Evolutionary conservation across 371 early-diverging fungal species (phyloP), one percentile per base, ranked within the genome.

Genomic region (Fennellomyces sp.): DNA sequence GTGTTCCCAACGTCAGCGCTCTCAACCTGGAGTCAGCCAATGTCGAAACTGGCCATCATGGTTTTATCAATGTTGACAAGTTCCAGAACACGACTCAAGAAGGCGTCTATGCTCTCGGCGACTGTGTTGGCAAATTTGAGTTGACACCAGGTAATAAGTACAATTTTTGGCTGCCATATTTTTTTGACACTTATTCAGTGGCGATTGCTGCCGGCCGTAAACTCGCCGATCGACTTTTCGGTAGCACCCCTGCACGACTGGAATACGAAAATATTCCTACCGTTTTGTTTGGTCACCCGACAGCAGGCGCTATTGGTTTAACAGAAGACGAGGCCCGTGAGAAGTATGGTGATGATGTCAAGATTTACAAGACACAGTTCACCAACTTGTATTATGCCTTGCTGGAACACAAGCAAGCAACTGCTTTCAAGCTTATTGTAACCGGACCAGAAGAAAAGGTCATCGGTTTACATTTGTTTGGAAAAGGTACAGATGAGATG

Each of bases 221-320:
- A 39, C 85, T 99, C 5, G 88, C 94, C 6, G 97, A 98, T 73
- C 89, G 97, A 19, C 81, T 97, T 52, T 98, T 95, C 80, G 95
- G 95, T 51, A 66, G 66, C 7, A 31, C 54, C 5, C 87, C 88
- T 55, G 82, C 81, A 48, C 67, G 80, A 56, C 85, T 97, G 47
- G 94, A 95, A 70, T 98, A 98, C 76, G 81, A 69, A 65, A 92
- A 93, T 78, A 94, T 99, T 52, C 97, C 98, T 13, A 94, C 96
- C 1, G 97, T 97, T 53, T 90, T 99, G 45, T 99, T 99, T 81
- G 93, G 97, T 13, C 97, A 97, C 73, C 97, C 98, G 19, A 85
- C 93, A 53, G 84, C 92, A 21, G 99, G 97, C 45, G 85, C 92
- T 21, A 82, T 94, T 50, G 99, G 97, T 10, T 78, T 94, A 56